These are phyloP conservation scores for Theobroma cacao DNA, from an alignment of 345 rosid species.

Conservation along the genomic window DNA sequence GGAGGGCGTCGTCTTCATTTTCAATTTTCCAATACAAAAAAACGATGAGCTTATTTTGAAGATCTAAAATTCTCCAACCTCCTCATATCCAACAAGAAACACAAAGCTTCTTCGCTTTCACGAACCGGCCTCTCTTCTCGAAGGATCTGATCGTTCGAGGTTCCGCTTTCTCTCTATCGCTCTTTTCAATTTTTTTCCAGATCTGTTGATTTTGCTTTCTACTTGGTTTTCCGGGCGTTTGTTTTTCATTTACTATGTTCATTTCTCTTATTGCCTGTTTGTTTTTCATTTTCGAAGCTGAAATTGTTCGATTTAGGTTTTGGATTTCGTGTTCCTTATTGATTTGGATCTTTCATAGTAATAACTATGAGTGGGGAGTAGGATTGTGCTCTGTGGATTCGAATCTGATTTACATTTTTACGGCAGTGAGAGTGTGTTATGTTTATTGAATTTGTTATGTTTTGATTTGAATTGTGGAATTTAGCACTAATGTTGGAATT, in stretches of 20 bases:
- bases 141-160: constrained; percentile 4
- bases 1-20: not conserved
- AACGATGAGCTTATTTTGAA: not conserved
- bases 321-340: not conserved
- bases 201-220: constrained; percentile 1
- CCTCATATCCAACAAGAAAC: too few relatives aligned
- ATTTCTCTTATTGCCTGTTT: not conserved
- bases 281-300: not conserved
- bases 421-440: not conserved
- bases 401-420: not conserved
- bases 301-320: not conserved
- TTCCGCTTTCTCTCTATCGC: not conserved
- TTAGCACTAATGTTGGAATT: not conserved
- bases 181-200: not conserved
- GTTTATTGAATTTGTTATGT: not conserved
- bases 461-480: constrained; percentile 8
- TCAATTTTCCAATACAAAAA: too few relatives aligned
- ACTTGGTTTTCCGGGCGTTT: not conserved
- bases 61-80: not conserved
- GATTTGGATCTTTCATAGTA: not conserved
- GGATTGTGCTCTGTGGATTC: not conserved
- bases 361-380: not conserved
- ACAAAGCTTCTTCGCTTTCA: not conserved
- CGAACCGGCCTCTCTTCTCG: not conserved
- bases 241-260: not conserved